Conservation (phyloP, 2,329 filamentous ascomycete species). For the Xylaria arbuscula region DNA sequence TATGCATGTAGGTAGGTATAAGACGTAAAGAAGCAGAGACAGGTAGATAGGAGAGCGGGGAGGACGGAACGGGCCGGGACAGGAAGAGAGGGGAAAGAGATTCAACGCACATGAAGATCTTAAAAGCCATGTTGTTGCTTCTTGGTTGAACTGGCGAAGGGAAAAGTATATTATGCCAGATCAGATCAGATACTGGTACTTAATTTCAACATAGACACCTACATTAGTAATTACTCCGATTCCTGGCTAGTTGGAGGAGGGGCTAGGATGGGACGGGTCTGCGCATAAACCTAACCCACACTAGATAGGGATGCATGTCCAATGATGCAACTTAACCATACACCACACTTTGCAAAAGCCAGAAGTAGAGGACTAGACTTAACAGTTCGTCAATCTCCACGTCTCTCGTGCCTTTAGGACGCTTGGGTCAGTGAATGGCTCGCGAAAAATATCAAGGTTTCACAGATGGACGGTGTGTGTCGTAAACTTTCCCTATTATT, state of each 20-base stretch:
- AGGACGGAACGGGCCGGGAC: too few relatives aligned
- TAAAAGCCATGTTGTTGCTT: slow-evolving; percentile 30
- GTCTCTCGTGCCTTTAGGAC: neutral
- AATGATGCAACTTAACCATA: neutral
- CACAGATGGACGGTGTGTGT: neutral
- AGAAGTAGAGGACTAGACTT: neutral
- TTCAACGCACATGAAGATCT: slow-evolving; percentile 34
- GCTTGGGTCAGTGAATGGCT: neutral
- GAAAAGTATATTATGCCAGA: neutral
- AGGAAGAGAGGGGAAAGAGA: neutral
- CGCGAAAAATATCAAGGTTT: neutral
- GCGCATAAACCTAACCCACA: neutral
- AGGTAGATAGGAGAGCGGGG: too few relatives aligned
- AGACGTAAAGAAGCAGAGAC: too few relatives aligned
- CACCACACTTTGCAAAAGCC: neutral
- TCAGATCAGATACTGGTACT: neutral
- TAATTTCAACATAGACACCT: neutral
- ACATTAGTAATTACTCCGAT: neutral
- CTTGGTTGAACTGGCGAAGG: neutral
- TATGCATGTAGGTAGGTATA: neutral
- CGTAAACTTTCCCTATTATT: slow-evolving; percentile 17
- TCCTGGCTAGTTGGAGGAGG: neutral
- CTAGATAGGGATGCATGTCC: neutral
- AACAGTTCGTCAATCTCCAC: neutral
- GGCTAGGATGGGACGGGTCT: neutral